phyloP scores from a whole-genome alignment of 345 rosid genomes.

The Hibiscus tridactylites region DNA sequence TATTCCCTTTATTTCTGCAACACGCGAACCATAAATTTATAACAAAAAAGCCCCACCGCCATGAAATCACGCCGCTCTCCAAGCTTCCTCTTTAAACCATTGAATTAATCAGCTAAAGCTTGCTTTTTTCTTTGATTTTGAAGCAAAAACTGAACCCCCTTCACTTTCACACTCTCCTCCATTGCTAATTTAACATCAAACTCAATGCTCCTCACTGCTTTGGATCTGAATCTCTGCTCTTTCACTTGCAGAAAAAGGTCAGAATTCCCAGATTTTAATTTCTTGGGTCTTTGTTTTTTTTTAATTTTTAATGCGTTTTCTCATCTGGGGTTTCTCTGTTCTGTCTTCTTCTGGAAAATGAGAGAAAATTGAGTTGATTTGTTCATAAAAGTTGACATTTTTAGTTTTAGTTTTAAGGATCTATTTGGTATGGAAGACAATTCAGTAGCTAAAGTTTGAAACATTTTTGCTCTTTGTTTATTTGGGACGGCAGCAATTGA shows the following conservation, averaged over 20 bases:
- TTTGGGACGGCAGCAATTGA: constrained; percentile 16
- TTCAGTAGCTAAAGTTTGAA: constrained; percentile 7
- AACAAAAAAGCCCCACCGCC: neutral
- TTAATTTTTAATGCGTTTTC: constrained; percentile 3
- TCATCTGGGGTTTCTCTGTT: constrained; percentile 11
- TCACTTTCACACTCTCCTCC: neutral
- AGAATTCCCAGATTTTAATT: neutral
- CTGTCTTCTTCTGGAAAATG: neutral
- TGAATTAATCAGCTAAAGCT: neutral
- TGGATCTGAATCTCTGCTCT: neutral
- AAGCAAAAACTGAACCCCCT: too few relatives aligned
- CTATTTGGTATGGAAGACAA: neutral
- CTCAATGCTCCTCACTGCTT: neutral
- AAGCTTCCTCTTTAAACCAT: neutral
- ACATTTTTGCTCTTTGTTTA: neutral
- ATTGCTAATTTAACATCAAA: neutral
- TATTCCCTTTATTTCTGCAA: neutral
- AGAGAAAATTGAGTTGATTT: constrained; percentile 7
- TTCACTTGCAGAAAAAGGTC: neutral
- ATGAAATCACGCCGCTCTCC: neutral
- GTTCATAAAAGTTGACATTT: constrained; percentile 14
- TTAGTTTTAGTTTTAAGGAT: neutral
- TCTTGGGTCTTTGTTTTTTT: neutral
- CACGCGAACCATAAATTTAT: neutral
- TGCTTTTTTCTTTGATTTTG: neutral